Conservation (phyloP, 768 basidiomycete genomes). For the Trametes punicea region DNA sequence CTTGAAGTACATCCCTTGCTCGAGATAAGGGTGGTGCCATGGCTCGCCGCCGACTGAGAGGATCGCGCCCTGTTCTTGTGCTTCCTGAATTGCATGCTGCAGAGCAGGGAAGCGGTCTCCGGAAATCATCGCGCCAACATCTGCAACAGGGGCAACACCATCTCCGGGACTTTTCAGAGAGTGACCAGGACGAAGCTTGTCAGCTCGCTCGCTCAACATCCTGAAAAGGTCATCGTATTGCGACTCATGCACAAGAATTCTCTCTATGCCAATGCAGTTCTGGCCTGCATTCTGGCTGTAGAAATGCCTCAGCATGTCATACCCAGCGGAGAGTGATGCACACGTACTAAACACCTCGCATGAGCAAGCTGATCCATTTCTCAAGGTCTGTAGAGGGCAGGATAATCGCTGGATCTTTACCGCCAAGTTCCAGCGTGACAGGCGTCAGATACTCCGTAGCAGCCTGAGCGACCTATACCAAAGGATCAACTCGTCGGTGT, state of each 20-base stretch:
- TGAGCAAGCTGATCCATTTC: slow-evolving; percentile 76
- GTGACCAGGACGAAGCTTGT: slow-evolving; percentile 72
- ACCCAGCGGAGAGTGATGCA: neutral
- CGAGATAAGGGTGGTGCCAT: slow-evolving; percentile 62
- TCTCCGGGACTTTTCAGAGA: slow-evolving; percentile 65
- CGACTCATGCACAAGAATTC: slow-evolving; percentile 77
- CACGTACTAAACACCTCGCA: slow-evolving; percentile 89
- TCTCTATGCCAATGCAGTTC: slow-evolving; percentile 96
- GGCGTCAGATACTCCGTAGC: slow-evolving; percentile 88
- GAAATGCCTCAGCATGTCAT: neutral
- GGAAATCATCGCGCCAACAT: slow-evolving; percentile 87
- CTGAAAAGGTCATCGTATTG: slow-evolving; percentile 76
- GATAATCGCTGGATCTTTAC: slow-evolving; percentile 91
- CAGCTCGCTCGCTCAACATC: slow-evolving; percentile 59
- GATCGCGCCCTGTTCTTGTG: slow-evolving; percentile 64
- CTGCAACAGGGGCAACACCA: slow-evolving; percentile 69
- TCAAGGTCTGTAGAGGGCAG: slow-evolving; percentile 81
- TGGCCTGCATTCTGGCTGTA: slow-evolving; percentile 87
- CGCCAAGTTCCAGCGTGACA: slow-evolving; percentile 90
- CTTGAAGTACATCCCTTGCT: slow-evolving; percentile 77
- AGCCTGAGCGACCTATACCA: slow-evolving; percentile 66
- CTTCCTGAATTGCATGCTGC: slow-evolving; percentile 64
- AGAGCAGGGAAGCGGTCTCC: slow-evolving; percentile 67
- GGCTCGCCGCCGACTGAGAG: slow-evolving; percentile 61
- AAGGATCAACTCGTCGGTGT: neutral